Conservation (phyloP, 495 filamentous ascomycete genomes). For the Cercophora samala region DNA sequence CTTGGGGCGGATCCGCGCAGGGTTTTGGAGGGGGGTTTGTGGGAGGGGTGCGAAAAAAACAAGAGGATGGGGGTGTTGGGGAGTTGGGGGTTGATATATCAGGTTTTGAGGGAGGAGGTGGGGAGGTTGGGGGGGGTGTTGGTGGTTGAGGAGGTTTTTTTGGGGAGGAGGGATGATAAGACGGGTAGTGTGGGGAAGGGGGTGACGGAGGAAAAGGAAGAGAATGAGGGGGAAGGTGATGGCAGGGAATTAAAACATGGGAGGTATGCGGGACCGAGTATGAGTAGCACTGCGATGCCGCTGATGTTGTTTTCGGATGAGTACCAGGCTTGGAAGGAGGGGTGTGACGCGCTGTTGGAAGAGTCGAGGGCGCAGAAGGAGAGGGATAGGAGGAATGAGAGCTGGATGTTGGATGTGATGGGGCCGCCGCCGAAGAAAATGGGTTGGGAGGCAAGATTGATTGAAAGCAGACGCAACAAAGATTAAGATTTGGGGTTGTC, state of each 20-base stretch:
- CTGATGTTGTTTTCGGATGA: neutral
- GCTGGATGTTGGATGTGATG: neutral
- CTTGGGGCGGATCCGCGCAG: neutral
- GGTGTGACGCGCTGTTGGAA: neutral
- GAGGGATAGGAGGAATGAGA: neutral
- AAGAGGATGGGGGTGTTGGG: slow-evolving; percentile 2
- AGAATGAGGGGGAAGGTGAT: neutral
- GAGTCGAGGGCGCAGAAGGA: slow-evolving; percentile 6
- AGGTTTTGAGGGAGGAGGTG: slow-evolving; percentile 2
- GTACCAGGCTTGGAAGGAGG: slow-evolving; percentile 5
- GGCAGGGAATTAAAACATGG: neutral
- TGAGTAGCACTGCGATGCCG: neutral
- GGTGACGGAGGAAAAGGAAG: neutral
- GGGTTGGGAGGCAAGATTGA: neutral
- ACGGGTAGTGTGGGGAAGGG: neutral
- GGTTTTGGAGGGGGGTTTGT: neutral
- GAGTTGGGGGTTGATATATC: neutral
- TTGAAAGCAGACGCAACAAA: too few species aligned
- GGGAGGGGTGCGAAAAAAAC: neutral
- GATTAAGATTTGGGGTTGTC: neutral
- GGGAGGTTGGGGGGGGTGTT: neutral
- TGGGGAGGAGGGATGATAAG: neutral
- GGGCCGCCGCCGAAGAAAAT: neutral
- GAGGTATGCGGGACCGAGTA: neutral
- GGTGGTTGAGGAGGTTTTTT: neutral